Base-by-base conservation (phyloP, 257 asterid species). In the Lavandula angustifolia region DNA sequence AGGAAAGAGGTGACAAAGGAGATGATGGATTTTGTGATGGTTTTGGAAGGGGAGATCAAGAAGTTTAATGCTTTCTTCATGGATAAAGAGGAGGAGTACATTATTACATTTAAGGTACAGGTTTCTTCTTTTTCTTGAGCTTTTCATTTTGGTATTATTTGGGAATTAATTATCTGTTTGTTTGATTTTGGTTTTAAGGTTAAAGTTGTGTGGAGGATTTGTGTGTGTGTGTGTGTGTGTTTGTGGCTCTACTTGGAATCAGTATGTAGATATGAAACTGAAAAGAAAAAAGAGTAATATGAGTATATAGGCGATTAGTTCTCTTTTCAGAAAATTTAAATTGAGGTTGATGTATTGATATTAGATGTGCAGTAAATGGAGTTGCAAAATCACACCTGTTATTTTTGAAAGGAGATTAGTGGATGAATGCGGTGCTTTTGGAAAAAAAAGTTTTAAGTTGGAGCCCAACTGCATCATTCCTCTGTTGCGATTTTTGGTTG, bases 11-110 rank as follows among this genome's bases (percentile, higher is more conserved):
- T 68, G 64, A 62, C 80, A 3, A 48, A 61, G 66, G 83, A 73
- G 74, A 70, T 66, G 77, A 68, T 43, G 41, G 75, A 75, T 61
- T 84, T 84, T 44, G 73, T 76, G 71, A 47, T 66, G 73, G 80
- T 70, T 60, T 55, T 84, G 73, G 72, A 63, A 2, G 70, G 27
- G 49, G 87, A 84, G 73, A 72, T 81, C 59, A 70, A 70, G 52
- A 84, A 84, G 60, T 76, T 84, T 56, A 84, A 84, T 69, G 62
- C 29, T 1, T 83, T 83, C 54, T 81, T 83, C 72, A 60, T 81
- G 77, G 85, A 84, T 56, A 75, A 81, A 73, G 87, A 84, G 78
- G 85, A 84, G 62, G 73, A 72, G 60, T 76, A 73, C 73, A 69
- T 84, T 17, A 84, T 84, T 60, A 70, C 58, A 61, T 67, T 70